These are phyloP conservation scores for Apocynum venetum DNA, from an alignment of 257 asterid genomes.

Conservation along the genomic window DNA sequence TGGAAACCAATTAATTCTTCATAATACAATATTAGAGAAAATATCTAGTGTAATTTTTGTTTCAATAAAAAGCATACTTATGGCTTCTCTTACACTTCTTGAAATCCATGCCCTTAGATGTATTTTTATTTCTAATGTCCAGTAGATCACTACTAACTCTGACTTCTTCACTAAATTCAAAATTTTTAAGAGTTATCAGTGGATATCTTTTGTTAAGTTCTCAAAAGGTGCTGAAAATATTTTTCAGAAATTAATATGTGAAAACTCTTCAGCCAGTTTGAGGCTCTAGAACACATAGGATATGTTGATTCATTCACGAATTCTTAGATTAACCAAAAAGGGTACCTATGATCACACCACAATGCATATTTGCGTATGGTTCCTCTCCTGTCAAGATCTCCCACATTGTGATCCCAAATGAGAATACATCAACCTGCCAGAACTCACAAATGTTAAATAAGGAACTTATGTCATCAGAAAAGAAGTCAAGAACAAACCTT, in stretches of 20 bases:
- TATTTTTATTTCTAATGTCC: too few species aligned
- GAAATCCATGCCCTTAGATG: too few species aligned
- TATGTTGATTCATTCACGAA: background rate
- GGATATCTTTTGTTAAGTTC: too few species aligned
- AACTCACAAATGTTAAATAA: background rate
- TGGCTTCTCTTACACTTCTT: too few species aligned
- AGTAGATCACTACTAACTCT: too few species aligned
- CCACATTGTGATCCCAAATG: conserved; percentile 88
- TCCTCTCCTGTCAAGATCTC: conserved; percentile 84
- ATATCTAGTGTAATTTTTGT: too few species aligned
- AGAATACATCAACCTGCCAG: conserved; percentile 74
- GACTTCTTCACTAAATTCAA: too few species aligned
- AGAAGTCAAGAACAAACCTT: conserved; percentile 39
- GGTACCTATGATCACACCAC: conserved; percentile 88
- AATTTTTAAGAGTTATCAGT: too few species aligned
- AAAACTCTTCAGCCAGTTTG: background rate
- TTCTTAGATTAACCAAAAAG: background rate
- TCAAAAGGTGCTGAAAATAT: too few species aligned
- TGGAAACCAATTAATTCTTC: too few species aligned
- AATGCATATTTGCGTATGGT: conserved; percentile 79
- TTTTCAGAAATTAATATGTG: background rate
- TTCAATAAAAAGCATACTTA: too few species aligned
- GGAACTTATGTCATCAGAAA: background rate
- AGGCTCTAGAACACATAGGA: background rate
- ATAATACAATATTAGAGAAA: too few species aligned